A percentile compares a stretch with the other conserved stretches of the same genome.
Conservation (phyloP, 257 asterid species). For the Petrea volubilis region DNA sequence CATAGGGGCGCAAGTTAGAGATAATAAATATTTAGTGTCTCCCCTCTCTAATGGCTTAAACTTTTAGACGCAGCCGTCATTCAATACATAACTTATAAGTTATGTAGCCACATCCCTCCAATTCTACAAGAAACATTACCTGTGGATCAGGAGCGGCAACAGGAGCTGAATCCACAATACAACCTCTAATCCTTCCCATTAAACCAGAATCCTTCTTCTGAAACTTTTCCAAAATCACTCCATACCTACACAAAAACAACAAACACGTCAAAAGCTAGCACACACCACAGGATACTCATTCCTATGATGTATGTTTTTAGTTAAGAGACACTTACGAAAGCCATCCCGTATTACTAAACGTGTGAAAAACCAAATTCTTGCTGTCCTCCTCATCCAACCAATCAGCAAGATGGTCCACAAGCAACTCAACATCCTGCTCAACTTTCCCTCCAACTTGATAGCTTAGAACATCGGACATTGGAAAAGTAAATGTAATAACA, state of each 20-base stretch:
- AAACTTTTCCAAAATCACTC: conserved; percentile 83
- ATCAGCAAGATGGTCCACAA: conserved; percentile 81
- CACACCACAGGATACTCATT: background rate
- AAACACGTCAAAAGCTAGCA: conserved; percentile 22
- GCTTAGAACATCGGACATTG: conserved; percentile 80
- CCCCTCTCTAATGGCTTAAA: no score
- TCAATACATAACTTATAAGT: background rate
- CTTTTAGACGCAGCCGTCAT: background rate
- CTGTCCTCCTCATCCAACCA: conserved; percentile 93
- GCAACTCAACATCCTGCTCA: conserved; percentile 71
- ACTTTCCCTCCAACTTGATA: conserved; percentile 93
- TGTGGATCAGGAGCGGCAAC: conserved; percentile 85
- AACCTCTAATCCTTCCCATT: conserved; percentile 71
- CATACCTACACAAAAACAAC: conserved; percentile 56
- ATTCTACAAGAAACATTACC: conserved; percentile 45
- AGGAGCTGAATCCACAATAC: conserved; percentile 94
- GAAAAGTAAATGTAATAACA: conserved; percentile 86
- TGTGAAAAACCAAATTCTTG: conserved; percentile 85
- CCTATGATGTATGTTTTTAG: background rate
- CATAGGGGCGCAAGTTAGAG: no score
- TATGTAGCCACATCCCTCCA: background rate
- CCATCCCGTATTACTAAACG: conserved; percentile 96
- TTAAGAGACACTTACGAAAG: conserved; percentile 68
- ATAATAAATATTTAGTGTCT: no score
- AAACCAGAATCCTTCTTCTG: conserved; percentile 58